Evolutionary conservation across 257 asterid species (phyloP).

Genomic region (Capsicum chinense): DNA sequence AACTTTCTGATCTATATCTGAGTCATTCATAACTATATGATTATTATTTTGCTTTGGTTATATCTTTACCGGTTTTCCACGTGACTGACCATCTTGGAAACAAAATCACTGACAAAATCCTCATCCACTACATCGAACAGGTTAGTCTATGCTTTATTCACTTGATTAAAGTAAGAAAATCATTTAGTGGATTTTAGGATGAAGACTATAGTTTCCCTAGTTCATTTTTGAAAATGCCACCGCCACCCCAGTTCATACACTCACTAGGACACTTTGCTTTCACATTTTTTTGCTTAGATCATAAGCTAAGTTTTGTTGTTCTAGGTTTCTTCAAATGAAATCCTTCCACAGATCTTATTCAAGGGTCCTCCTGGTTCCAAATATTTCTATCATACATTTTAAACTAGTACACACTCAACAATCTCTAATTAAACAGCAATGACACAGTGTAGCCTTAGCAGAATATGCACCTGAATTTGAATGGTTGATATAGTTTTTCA

Average conservation of each 20-base stretch:
- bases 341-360: conserved; percentile 63
- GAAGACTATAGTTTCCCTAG: no score
- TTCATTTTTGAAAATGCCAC: no score
- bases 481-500: no score
- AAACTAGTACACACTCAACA: no score
- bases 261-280: conserved; percentile 15
- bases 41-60: conserved; percentile 37
- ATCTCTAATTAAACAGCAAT: no score
- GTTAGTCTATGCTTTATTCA: conserved; percentile 37
- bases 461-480: no score
- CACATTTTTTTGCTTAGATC: neutral
- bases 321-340: conserved; percentile 55
- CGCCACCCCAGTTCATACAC: neutral
- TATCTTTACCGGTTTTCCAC: conserved; percentile 68
- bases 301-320: neutral
- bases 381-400: no score
- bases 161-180: no score
- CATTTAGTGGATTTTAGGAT: no score
- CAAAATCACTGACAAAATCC: conserved; percentile 67
- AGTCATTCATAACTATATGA: conserved; percentile 37
- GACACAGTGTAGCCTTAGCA: no score
- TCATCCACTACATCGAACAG: conserved; percentile 64
- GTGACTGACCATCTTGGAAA: conserved; percentile 80
- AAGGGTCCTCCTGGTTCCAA: conserved; percentile 73
- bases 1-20: conserved; percentile 19